Evolutionary conservation across 2,329 filamentous ascomycete genomes (phyloP).

Genomic region (Pseudogymnoascus sp.): DNA sequence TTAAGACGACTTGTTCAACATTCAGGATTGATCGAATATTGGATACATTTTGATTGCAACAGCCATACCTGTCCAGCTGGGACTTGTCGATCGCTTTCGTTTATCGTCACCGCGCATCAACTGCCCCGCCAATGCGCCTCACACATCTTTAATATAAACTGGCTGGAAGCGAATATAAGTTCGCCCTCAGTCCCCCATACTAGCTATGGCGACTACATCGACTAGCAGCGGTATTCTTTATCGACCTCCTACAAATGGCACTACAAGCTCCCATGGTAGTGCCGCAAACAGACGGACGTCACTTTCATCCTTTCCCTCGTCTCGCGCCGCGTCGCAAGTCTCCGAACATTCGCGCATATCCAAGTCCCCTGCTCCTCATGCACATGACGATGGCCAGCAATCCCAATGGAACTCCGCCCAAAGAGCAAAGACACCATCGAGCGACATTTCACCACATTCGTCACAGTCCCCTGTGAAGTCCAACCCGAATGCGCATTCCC

Average conservation of each 20-base stretch:
- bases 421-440: slow-evolving; percentile 52
- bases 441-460: slow-evolving; percentile 50
- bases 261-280: slow-evolving; percentile 27
- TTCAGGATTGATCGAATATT: background rate
- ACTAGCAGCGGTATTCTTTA: slow-evolving; percentile 16
- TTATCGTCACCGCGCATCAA: background rate
- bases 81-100: background rate
- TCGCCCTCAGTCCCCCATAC: background rate
- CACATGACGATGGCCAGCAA: slow-evolving; percentile 44
- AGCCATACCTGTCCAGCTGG: background rate
- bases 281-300: slow-evolving; percentile 41
- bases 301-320: slow-evolving; percentile 53
- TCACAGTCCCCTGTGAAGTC: slow-evolving; percentile 45
- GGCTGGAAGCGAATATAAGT: slow-evolving; percentile 1
- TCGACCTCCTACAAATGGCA: slow-evolving; percentile 32
- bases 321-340: slow-evolving; percentile 49
- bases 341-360: slow-evolving; percentile 43
- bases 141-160: background rate
- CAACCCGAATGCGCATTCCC: slow-evolving; percentile 42
- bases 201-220: background rate
- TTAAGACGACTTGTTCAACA: background rate
- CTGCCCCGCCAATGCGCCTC: slow-evolving; percentile 3
- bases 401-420: slow-evolving; percentile 51
- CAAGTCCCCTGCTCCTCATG: slow-evolving; percentile 42
- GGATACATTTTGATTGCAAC: background rate